phyloP scores from a whole-genome alignment of 805 yeast genomes.

The Candida boidinii region DNA sequence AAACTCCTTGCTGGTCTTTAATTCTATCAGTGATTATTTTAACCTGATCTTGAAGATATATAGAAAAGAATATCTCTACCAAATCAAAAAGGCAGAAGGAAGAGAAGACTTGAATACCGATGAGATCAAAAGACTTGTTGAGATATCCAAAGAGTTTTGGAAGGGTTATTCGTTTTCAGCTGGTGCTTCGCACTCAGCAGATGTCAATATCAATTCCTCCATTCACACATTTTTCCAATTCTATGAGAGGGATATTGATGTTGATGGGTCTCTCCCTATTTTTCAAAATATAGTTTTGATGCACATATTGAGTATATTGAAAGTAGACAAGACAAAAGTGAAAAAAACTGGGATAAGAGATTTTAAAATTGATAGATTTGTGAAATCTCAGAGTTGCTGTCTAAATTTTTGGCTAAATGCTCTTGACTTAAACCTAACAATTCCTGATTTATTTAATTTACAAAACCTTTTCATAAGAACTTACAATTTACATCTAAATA shows the following conservation, averaged over 20 bases:
- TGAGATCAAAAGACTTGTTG: constrained; percentile 2
- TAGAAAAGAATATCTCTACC: constrained; percentile 2
- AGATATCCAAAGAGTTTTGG: constrained; percentile 35
- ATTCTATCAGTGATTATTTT: constrained; percentile 19
- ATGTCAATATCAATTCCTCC: constrained; percentile 32
- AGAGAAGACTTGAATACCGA: too few species aligned
- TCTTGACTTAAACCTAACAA: constrained; percentile 27
- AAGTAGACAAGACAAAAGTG: constrained; percentile 8
- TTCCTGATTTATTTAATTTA: constrained; percentile 24
- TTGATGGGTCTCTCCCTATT: too few species aligned
- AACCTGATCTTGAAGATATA: constrained; percentile 16
- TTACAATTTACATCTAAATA: constrained; percentile 49
- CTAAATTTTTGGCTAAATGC: constrained; percentile 26
- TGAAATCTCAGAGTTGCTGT: constrained; percentile 16
- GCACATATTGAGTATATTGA: constrained; percentile 20
- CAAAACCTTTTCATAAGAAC: constrained; percentile 35
- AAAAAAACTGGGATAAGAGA: too few species aligned
- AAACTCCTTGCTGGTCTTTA: constrained; percentile 9
- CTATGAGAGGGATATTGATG: constrained; percentile 13
- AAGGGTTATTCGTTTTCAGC: constrained; percentile 43
- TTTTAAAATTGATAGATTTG: constrained; percentile 6
- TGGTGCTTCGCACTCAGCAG: constrained; percentile 48
- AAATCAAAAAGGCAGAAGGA: too few species aligned
- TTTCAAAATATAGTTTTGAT: constrained; percentile 11
- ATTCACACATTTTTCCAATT: constrained; percentile 27